Percentiles rank a stretch among this genome's conserved stretches.
Evolutionary conservation across 164 flowering plant genomes (phyloP).

Genomic region (Dillenia suffruticosa): DNA sequence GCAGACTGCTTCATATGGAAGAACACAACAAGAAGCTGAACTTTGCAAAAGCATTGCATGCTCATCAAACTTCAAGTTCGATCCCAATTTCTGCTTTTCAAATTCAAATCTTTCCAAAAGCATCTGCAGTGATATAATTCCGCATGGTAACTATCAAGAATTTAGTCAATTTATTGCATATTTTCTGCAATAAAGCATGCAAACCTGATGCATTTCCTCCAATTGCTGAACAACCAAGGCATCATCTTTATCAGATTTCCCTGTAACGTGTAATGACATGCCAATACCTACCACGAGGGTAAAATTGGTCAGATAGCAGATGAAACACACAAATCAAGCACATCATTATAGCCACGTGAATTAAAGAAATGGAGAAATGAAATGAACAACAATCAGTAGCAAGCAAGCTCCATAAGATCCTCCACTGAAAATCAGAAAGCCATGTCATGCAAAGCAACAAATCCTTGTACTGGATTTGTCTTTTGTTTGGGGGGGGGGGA

Average conservation of each 20-base stretch:
- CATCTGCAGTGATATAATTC: slow-evolving; percentile 31
- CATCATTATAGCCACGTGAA: too few relatives aligned
- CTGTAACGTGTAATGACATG: slow-evolving; percentile 44
- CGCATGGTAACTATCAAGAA: too few relatives aligned
- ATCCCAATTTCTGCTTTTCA: slow-evolving; percentile 46
- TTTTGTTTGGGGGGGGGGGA: too few relatives aligned
- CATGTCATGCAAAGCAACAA: too few relatives aligned
- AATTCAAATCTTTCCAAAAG: slow-evolving; percentile 44
- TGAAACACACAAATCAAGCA: too few relatives aligned
- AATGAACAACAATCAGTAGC: too few relatives aligned
- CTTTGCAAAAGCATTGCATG: slow-evolving; percentile 8
- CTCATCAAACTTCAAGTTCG: slow-evolving; percentile 10
- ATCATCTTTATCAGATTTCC: slow-evolving; percentile 32
- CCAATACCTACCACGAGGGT: slow-evolving; percentile 42
- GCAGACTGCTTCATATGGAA: slow-evolving; percentile 33
- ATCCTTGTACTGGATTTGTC: too few relatives aligned
- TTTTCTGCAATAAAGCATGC: not conserved
- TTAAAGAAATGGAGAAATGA: too few relatives aligned
- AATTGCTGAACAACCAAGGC: slow-evolving; percentile 28
- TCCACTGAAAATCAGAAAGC: too few relatives aligned
- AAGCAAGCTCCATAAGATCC: too few relatives aligned
- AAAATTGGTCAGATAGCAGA: too few relatives aligned
- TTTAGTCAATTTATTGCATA: not conserved
- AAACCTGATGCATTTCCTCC: slow-evolving; percentile 70
- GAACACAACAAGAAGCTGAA: slow-evolving; percentile 47